These are phyloP conservation scores for Fagus sylvatica DNA, from an alignment of 306 rosid genomes.

Conservation along the genomic window DNA sequence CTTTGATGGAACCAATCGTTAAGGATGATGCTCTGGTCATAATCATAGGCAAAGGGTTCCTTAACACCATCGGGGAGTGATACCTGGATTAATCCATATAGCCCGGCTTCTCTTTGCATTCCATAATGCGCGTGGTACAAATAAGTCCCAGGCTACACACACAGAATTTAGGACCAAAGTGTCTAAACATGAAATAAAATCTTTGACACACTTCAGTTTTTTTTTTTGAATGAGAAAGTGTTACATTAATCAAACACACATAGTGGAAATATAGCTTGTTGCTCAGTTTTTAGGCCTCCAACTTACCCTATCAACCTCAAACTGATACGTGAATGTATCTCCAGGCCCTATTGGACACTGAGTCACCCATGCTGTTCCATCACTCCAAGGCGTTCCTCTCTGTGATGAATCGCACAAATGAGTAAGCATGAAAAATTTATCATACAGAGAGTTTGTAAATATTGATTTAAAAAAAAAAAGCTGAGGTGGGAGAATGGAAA, in stretches of 20 bases:
- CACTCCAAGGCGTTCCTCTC: slow-evolving; percentile 93
- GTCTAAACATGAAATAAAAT: not conserved
- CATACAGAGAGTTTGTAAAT: not conserved
- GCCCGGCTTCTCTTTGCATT: slow-evolving; percentile 86
- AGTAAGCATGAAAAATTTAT: not conserved
- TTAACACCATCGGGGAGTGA: slow-evolving; percentile 50
- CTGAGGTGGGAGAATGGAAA: not conserved
- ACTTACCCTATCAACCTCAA: slow-evolving; percentile 81
- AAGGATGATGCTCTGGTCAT: slow-evolving; percentile 70
- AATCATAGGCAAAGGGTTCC: slow-evolving; percentile 75
- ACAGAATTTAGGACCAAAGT: not conserved
- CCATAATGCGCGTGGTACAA: slow-evolving; percentile 90
- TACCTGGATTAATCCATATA: slow-evolving; percentile 71
- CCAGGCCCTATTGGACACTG: slow-evolving; percentile 87
- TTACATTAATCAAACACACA: not conserved
- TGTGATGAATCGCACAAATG: slow-evolving; percentile 9
- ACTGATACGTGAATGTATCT: slow-evolving; percentile 69
- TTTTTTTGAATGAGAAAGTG: no score
- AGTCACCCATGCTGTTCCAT: slow-evolving; percentile 87
- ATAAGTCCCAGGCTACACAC: slow-evolving; percentile 73
- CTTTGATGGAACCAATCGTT: slow-evolving; percentile 83
- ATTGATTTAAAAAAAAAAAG: not conserved
- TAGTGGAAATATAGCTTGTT: not conserved
- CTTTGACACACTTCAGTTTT: not conserved
- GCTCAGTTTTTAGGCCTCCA: not conserved